phyloP scores from a whole-genome alignment of 1,284 basidiomycete species.

The Malassezia japonica region DNA sequence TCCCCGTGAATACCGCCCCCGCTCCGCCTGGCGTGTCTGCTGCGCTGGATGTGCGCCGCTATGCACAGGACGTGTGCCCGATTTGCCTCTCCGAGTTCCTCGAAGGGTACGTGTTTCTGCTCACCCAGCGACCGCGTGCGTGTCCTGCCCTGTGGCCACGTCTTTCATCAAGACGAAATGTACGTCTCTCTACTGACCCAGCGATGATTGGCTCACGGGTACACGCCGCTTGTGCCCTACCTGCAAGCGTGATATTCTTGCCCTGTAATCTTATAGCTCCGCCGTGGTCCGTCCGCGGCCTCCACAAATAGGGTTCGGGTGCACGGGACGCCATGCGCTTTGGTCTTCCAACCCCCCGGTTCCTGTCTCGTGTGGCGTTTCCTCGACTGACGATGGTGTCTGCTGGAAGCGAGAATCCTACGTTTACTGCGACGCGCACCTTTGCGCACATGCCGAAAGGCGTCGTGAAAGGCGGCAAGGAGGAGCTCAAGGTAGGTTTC shows the following conservation, averaged over 20 bases:
- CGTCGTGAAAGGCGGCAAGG: slow-evolving; percentile 41
- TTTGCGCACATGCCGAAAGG: slow-evolving; percentile 32
- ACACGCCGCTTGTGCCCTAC: slow-evolving; percentile 45
- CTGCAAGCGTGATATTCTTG: slow-evolving; percentile 41
- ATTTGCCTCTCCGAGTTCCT: slow-evolving; percentile 44
- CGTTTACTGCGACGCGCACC: neutral
- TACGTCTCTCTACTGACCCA: slow-evolving; percentile 9
- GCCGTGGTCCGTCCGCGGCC: too few relatives aligned
- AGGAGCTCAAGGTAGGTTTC: slow-evolving; percentile 25
- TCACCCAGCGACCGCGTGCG: slow-evolving; percentile 32
- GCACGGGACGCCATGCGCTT: too few relatives aligned
- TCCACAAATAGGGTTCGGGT: too few relatives aligned
- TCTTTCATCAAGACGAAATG: slow-evolving; percentile 39
- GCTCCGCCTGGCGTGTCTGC: neutral
- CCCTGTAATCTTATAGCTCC: too few relatives aligned
- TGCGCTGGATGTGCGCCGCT: neutral
- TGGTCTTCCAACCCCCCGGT: neutral
- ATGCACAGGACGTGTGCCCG: slow-evolving; percentile 33
- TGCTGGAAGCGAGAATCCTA: neutral
- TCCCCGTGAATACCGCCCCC: neutral
- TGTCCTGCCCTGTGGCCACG: slow-evolving; percentile 43
- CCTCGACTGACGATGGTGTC: neutral
- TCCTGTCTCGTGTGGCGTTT: neutral
- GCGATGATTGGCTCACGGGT: slow-evolving; percentile 44
- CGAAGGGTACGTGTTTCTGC: slow-evolving; percentile 23